These are phyloP conservation scores for Obba rivulosa DNA, from an alignment of 768 basidiomycete species.

Conservation along the genomic window DNA sequence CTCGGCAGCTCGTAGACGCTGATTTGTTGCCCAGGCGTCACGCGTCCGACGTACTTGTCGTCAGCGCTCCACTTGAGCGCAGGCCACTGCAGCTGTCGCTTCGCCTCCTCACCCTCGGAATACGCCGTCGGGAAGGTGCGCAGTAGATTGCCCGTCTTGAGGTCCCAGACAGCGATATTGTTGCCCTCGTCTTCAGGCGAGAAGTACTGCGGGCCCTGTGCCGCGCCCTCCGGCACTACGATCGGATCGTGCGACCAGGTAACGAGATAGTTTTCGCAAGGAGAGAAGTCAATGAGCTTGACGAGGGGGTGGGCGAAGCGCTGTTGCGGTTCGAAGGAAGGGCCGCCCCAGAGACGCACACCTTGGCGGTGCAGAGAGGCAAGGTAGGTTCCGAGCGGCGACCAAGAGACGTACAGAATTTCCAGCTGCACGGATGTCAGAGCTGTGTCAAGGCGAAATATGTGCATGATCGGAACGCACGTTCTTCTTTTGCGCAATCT, in stretches of 20 bases:
- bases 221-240: constrained; percentile 71
- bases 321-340: constrained; percentile 82
- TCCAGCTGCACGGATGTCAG: constrained; percentile 36
- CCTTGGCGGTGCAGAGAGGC: constrained; percentile 93
- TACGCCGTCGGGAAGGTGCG: constrained; percentile 80
- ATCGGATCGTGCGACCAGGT: constrained; percentile 98
- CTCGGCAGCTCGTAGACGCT: constrained; percentile 93
- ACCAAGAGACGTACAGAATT: constrained; percentile 95
- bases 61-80: constrained; percentile 96
- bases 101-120: constrained; percentile 53
- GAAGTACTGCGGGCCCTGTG: constrained; percentile 81
- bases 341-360: constrained; percentile 92
- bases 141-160: constrained; percentile 87
- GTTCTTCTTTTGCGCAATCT: constrained; percentile 67
- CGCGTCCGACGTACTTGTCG: constrained; percentile 88
- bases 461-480: constrained; percentile 44
- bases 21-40: constrained; percentile 89
- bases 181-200: constrained; percentile 95
- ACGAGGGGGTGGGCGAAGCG: constrained; percentile 95
- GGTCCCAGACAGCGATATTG: constrained; percentile 97
- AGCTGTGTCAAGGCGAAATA: constrained; percentile 8
- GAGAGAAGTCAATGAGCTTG: constrained; percentile 95
- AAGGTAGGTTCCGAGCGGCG: constrained; percentile 91
- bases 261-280: constrained; percentile 92
- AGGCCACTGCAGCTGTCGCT: constrained; percentile 92